Base-by-base conservation (phyloP, 2,329 filamentous ascomycete species). In the Exophiala xenobiotica region DNA sequence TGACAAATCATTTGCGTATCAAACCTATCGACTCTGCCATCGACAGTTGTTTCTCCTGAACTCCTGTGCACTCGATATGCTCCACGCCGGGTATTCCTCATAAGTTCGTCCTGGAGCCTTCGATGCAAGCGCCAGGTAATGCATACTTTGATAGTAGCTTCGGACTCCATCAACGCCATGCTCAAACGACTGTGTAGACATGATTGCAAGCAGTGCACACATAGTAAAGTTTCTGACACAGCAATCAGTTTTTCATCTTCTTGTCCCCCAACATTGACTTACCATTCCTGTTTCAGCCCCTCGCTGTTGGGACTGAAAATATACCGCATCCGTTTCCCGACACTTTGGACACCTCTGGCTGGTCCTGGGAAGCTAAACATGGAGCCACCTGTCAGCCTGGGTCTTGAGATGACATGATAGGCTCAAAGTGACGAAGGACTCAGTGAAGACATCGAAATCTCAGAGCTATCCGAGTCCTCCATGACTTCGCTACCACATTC, bases 281-380 rank as follows among this genome's bases (percentile, higher is more conserved):
- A 97, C 93, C 93, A 99, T 99, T 75, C 93, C 93, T 38, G 93
- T 99, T 72, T 97, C 91, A 42, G 90, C 89, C 62, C 87, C 96
- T 72, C 93, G 87, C 76, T 97, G 91, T 70, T 99, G 93, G 56
- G 91, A 96, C 76, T 99, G 93, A 78, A 99, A 99, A 76, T 96
- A 99, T 54, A 99, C 95, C 39, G 91, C 90, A 74, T 97, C 91
- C 63, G 84, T 83, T 70, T 93, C 87, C 61, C 81, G 80, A 78
- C 95, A 99, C 62, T 78, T 80, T 46, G 90, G 90, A 74, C 93
- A 99, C 54, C 80, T 80, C 73, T 88, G 90, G 69, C 90, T 88
- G 64, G 90, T 86, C 65, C 91, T 86, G 59, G 93, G 93, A 70
- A 97, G 88, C 91, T 96, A 82, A 67, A 78, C 23, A 49, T 63